Percentiles rank a stretch among this genome's conserved stretches.
Evolutionary conservation across 148 eudicot species (phyloP).

Genomic region (Chenopodium formosanum): DNA sequence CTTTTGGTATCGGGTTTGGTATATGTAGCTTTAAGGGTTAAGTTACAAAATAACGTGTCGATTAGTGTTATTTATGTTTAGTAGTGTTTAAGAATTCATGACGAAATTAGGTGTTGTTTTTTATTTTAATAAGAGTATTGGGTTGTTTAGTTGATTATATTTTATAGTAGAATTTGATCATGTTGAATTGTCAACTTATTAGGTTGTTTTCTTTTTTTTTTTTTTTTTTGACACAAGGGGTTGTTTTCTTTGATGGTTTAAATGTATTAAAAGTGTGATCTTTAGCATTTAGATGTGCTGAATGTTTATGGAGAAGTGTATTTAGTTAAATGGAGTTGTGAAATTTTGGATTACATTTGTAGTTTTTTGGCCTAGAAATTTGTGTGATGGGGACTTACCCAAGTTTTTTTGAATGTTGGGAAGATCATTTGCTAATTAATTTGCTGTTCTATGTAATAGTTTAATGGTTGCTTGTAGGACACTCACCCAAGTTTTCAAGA

Average conservation of each 20-base stretch:
- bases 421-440: not conserved
- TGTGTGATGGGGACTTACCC: not conserved
- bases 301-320: not conserved
- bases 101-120: no score
- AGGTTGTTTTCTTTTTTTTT: not conserved
- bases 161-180: slow-evolving; percentile 1
- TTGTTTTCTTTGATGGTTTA: not conserved
- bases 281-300: not conserved
- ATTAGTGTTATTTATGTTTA: no score
- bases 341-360: not conserved
- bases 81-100: not conserved
- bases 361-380: not conserved
- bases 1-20: not conserved
- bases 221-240: not conserved
- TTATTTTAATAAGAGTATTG: no score
- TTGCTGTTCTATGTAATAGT: not conserved
- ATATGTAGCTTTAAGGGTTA: not conserved
- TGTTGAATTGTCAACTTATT: not conserved
- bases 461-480: not conserved
- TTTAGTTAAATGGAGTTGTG: not conserved
- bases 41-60: not conserved
- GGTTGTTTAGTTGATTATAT: not conserved
- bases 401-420: not conserved
- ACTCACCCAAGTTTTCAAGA: not conserved
- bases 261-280: not conserved